Conservation (phyloP, 331 rosid species). For the Malus hybrid region DNA sequence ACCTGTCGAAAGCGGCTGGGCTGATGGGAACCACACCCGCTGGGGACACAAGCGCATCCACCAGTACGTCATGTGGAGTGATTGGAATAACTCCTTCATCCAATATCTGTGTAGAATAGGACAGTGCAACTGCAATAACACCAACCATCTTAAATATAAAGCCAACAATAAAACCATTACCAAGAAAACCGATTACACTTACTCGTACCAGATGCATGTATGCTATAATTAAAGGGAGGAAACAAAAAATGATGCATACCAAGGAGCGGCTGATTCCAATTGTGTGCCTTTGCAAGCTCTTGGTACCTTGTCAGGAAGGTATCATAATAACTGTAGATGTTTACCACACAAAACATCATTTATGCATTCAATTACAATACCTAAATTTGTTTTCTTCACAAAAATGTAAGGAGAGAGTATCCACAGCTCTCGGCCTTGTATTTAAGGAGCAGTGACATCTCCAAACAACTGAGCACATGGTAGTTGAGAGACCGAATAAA, state of each 20-base stretch:
- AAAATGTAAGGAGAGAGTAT: not conserved
- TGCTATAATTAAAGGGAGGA: not conserved
- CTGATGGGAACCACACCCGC: slow-evolving; percentile 76
- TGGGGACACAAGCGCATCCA: slow-evolving; percentile 87
- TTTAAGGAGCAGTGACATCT: not conserved
- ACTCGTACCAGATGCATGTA: slow-evolving; percentile 6
- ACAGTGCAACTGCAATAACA: slow-evolving; percentile 66
- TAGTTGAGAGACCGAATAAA: not conserved
- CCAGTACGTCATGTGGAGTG: slow-evolving; percentile 52
- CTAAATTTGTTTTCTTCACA: not conserved
- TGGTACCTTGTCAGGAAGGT: slow-evolving; percentile 72
- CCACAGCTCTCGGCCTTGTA: not conserved
- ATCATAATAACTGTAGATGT: slow-evolving; percentile 61
- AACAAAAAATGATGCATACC: slow-evolving; percentile 40
- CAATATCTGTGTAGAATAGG: slow-evolving; percentile 76
- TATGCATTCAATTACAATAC: not conserved
- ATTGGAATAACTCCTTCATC: slow-evolving; percentile 68
- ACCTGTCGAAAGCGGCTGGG: slow-evolving; percentile 58
- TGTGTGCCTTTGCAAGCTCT: slow-evolving; percentile 56
- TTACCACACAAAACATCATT: not conserved
- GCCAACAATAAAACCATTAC: slow-evolving; percentile 6
- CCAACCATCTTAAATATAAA: slow-evolving; percentile 1
- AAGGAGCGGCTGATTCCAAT: slow-evolving; percentile 83
- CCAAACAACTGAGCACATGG: too few species aligned
- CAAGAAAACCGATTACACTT: not conserved